These are phyloP conservation scores for Diplodia sapinea DNA, from an alignment of 2,329 filamentous ascomycete genomes.

Conservation along the genomic window DNA sequence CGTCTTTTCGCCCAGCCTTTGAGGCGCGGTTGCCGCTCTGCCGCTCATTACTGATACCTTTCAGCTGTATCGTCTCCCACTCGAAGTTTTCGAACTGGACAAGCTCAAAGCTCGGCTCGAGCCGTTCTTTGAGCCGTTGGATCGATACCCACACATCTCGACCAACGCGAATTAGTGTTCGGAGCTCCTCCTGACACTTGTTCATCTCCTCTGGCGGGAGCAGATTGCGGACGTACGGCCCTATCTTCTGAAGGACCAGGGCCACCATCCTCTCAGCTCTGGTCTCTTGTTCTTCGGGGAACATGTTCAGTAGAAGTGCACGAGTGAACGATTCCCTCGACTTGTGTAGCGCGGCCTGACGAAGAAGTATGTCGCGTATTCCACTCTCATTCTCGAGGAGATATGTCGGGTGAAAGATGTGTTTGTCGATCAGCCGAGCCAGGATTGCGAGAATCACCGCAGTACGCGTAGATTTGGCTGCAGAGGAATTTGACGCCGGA, in stretches of 20 bases:
- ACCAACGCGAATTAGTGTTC: too few relatives aligned
- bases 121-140: not conserved
- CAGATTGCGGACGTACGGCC: not conserved
- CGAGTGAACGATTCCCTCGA: constrained; percentile 2
- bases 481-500: constrained; percentile 40
- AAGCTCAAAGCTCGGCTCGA: constrained; percentile 12
- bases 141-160: too few relatives aligned
- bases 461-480: constrained; percentile 45
- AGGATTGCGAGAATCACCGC: constrained; percentile 34
- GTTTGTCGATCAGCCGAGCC: too few relatives aligned
- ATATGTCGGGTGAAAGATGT: constrained; percentile 28
- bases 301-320: constrained; percentile 14
- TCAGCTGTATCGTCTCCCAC: not conserved
- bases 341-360: not conserved
- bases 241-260: not conserved
- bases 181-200: too few relatives aligned
- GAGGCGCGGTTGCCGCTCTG: not conserved
- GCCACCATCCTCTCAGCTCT: not conserved
- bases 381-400: constrained; percentile 34
- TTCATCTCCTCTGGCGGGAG: too few relatives aligned
- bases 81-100: not conserved
- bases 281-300: constrained; percentile 3
- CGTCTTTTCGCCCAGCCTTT: not conserved
- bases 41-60: not conserved
- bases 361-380: constrained; percentile 23